Evolutionary conservation across 495 filamentous ascomycete genomes (phyloP).

Genomic region (Neurospora cerealis): DNA sequence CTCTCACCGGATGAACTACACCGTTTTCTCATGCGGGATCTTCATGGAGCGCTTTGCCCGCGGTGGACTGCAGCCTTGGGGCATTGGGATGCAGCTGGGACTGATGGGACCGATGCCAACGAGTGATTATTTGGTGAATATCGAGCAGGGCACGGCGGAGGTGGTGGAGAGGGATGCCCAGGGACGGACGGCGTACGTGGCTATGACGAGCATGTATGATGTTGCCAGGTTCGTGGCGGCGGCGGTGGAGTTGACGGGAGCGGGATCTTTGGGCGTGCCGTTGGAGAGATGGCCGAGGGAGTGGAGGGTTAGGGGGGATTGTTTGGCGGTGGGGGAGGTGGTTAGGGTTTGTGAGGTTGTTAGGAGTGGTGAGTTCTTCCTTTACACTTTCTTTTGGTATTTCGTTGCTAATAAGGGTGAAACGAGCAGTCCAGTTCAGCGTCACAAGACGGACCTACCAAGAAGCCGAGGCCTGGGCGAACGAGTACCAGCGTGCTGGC

Average conservation of each 20-base stretch:
- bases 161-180: conserved; percentile 42
- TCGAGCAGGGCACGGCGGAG: conserved; percentile 44
- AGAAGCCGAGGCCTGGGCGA: conserved; percentile 30
- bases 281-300: conserved; percentile 55
- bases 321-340: conserved; percentile 43
- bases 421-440: conserved; percentile 29
- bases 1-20: conserved; percentile 45
- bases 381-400: too few species aligned
- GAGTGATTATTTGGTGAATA: conserved; percentile 55
- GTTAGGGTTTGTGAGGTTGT: conserved; percentile 34
- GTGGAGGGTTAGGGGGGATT: conserved; percentile 53
- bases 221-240: conserved; percentile 56
- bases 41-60: conserved; percentile 66
- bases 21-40: conserved; percentile 62
- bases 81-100: conserved; percentile 40
- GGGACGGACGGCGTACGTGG: conserved; percentile 43
- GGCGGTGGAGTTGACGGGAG: conserved; percentile 38
- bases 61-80: conserved; percentile 40
- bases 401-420: too few species aligned
- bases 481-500: conserved; percentile 26
- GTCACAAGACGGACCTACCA: conserved; percentile 28
- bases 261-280: background rate
- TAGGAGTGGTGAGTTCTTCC: conserved; percentile 26
- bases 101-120: conserved; percentile 31
- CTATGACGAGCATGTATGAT: conserved; percentile 57